A percentile compares a stretch with the other conserved stretches of the same genome.
Conservation (phyloP, 2,329 filamentous ascomycete genomes). For the Alternaria panax region DNA sequence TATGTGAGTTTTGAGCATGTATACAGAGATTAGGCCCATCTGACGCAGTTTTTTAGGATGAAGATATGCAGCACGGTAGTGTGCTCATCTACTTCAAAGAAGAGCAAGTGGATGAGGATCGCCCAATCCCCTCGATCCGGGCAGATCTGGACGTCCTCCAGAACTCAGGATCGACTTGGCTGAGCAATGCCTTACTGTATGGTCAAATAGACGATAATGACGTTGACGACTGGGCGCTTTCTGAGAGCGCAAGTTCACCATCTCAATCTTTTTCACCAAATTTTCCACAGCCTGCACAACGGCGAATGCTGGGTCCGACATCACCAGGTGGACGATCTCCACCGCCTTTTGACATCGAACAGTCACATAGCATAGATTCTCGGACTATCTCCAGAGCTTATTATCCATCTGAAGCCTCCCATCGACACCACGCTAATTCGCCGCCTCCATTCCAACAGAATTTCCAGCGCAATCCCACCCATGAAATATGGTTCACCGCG, state of each 20-base stretch:
- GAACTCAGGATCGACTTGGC: constrained; percentile 48
- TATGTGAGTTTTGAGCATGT: constrained; percentile 35
- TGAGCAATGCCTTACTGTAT: constrained; percentile 47
- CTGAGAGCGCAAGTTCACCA: constrained; percentile 32
- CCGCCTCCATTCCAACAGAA: constrained; percentile 21
- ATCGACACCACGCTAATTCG: constrained; percentile 14
- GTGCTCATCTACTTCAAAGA: constrained; percentile 52
- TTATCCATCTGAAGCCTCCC: constrained; percentile 22
- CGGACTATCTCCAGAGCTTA: constrained; percentile 25
- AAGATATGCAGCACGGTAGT: constrained; percentile 49
- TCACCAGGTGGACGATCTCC: constrained; percentile 36
- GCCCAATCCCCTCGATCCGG: constrained; percentile 46
- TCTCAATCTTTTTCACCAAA: constrained; percentile 25
- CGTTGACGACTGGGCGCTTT: constrained; percentile 41
- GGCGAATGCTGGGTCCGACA: constrained; percentile 37
- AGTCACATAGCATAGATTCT: constrained; percentile 24
- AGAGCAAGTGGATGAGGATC: constrained; percentile 46
- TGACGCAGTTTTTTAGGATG: constrained; percentile 36
- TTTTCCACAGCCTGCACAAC: constrained; percentile 24
- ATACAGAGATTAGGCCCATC: not conserved
- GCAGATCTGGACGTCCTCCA: constrained; percentile 47
- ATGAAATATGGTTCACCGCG: constrained; percentile 68
- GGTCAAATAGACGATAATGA: constrained; percentile 47
- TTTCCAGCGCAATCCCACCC: constrained; percentile 37
- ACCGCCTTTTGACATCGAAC: constrained; percentile 42